Evolutionary conservation across 1,284 basidiomycete genomes (phyloP), one percentile per base, ranked within the genome.

Genomic region (Sanghuangporus sanghuang): DNA sequence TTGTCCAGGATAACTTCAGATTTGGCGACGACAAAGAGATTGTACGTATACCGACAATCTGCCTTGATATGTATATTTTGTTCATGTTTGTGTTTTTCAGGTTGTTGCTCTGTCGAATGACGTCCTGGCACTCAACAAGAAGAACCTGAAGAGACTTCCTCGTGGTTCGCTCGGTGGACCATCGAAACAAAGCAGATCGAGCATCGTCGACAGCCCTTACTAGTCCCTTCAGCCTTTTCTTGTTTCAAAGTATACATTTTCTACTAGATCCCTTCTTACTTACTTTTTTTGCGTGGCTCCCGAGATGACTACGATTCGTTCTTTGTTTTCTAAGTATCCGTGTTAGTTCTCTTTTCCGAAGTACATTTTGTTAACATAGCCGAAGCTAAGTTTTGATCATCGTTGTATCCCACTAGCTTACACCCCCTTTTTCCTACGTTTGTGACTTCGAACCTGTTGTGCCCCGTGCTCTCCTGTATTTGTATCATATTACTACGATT

Each of bases 1-100:
- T 99, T 65, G 95, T 99, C 0, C 95, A 96, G 67, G 96, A 98
- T 75, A 93, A 91, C 77, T 98, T 98, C 86, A 93, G 90, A 75
- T 97, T 94, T 72, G 95, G 93, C 18, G 92, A 96, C 68, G 95
- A 97, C 76, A 92, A 93, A 71, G 90, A 97, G 73, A 97, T 98
- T 72, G 93, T 94, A 70, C 70, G 88, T 76, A n/a, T n/a, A 11
- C 16, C 16, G 21, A 18, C 21, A 46, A 23, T 57, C 40, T 58
- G 42, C 64, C 12, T n/a, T 23, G 39, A 49, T 54, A 14, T 14
- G 5, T 38, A 50, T 12, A 42, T 40, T 36, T 40, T 14, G 32
- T 39, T 49, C 27, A 62, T 39, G 38, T 3, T 59, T 62, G 53
- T 63, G 32, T 4, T 36, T 40, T 59, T 6, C 68, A 93, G 90